Percentiles rank a stretch among this genome's conserved stretches.
Conservation (phyloP, 108 stramenopile genomes). For the Pseudonitzschia delicatissima region DNA sequence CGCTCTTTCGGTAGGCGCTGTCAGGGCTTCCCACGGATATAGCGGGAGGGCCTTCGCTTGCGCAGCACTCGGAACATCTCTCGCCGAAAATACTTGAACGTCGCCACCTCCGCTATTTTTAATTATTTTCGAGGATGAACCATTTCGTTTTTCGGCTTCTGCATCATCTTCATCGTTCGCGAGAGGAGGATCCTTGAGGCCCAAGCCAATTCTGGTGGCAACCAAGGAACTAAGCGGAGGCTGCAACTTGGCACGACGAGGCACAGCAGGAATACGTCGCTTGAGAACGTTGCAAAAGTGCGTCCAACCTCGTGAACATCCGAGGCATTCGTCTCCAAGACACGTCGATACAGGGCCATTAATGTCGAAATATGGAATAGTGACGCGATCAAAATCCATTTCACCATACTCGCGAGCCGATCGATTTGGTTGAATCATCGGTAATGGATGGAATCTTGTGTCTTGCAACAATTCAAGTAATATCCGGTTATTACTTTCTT, state of each 20-base stretch:
- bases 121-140: not conserved
- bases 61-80: constrained; percentile 15
- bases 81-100: constrained; percentile 20
- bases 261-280: constrained; percentile 58
- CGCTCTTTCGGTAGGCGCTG: constrained; percentile 47
- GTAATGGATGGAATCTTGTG: constrained; percentile 72
- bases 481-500: constrained; percentile 44
- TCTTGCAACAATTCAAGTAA: constrained; percentile 74
- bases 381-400: constrained; percentile 29
- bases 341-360: constrained; percentile 79
- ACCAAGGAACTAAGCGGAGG: constrained; percentile 70
- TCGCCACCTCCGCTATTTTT: constrained; percentile 12
- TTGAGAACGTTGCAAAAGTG: constrained; percentile 79
- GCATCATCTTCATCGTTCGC: constrained; percentile 14
- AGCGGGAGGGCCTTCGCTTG: constrained; percentile 24
- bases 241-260: constrained; percentile 68
- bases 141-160: not conserved
- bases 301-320: constrained; percentile 79
- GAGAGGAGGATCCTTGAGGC: constrained; percentile 37
- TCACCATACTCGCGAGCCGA: constrained; percentile 36
- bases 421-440: constrained; percentile 55
- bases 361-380: constrained; percentile 69
- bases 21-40: constrained; percentile 37
- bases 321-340: constrained; percentile 81
- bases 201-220: constrained; percentile 77